Evolutionary conservation across 352 stramenopile genomes (phyloP).

Genomic region (Pythium brassicae): DNA sequence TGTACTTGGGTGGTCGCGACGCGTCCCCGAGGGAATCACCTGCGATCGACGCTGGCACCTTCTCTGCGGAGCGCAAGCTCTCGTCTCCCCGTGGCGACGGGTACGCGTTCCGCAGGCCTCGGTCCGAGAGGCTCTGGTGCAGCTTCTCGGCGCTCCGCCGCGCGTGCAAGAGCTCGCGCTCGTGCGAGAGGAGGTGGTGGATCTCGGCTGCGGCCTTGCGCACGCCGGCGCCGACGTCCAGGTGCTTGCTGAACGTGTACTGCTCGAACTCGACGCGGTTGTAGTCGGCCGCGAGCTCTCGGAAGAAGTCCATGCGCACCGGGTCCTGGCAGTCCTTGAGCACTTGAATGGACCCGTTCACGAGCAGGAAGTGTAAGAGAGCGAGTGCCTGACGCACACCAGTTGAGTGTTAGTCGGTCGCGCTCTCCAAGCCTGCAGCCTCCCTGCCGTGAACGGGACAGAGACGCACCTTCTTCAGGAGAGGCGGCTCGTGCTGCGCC

Average conservation of each 20-base stretch:
- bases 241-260: slow-evolving; percentile 67
- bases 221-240: slow-evolving; percentile 60
- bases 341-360: slow-evolving; percentile 71
- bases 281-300: slow-evolving; percentile 46
- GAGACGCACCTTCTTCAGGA: slow-evolving; percentile 52
- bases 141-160: slow-evolving; percentile 44
- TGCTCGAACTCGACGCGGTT: slow-evolving; percentile 73
- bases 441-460: not conserved
- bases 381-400: slow-evolving; percentile 37
- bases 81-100: slow-evolving; percentile 14
- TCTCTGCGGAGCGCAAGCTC: not conserved
- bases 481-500: slow-evolving; percentile 36
- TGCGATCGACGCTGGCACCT: slow-evolving; percentile 3
- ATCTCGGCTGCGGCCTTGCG: slow-evolving; percentile 60
- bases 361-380: slow-evolving; percentile 54
- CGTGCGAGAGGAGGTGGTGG: slow-evolving; percentile 37
- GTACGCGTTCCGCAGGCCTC: slow-evolving; percentile 35
- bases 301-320: slow-evolving; percentile 40
- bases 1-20: slow-evolving; percentile 29
- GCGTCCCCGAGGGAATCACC: slow-evolving; percentile 15
- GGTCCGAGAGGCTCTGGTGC: slow-evolving; percentile 46
- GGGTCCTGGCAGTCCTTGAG: slow-evolving; percentile 49
- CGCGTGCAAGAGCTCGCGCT: slow-evolving; percentile 42
- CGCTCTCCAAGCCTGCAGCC: no score
- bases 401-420: no score